Evolutionary conservation across 1,284 basidiomycete genomes (phyloP), one percentile per base, ranked within the genome.

Genomic region (Limonomyces culmigenus): DNA sequence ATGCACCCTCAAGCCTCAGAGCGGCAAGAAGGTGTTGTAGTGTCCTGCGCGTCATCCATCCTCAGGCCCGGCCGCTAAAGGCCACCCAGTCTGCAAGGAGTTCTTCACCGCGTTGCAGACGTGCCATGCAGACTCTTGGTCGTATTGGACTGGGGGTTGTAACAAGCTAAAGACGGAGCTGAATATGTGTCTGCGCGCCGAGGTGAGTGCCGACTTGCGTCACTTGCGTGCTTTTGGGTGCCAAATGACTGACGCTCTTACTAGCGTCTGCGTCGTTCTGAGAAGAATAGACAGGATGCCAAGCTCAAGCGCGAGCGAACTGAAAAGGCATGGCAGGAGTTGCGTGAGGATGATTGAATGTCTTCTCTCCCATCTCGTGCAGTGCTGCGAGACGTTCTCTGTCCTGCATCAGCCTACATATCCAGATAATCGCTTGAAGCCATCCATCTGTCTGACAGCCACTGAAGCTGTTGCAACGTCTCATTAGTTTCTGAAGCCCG

Each of bases 1-100:
- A 81, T 83, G 79, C 78, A 83, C 50, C 67, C 74, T 38, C 77
- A 80, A 48, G 51, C 78, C 21, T 75, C 77, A 33, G 78, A 78
- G 53, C 79, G 75, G 53, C 68, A 65, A 48, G 48, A 72, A 45
- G 67, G 78, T 73, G 41, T 38, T n/a, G 62, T 48, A 36, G 21
- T 31, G 6, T 8, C 30, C 11, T 8, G 23, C 23, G 23, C 8
- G n/a, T n/a, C 23, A 8, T n/a, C 23, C 23, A 27, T 27, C n/a
- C 23, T 27, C n/a, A n/a, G 8, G n/a, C n/a, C 23, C 23, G n/a
- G 8, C n/a, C n/a, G 23, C 8, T n/a, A 27, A 8, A 8, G 8
- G 8, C 6, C 30, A 6, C 10, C 10, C 43, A 83, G 79, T 60
- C 32, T 83, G 79, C 59, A 66, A 60, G 47, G 75, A 80, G 14